Base-by-base conservation (phyloP, 441 rosid species). In the Pelargonium myrrhifolium region DNA sequence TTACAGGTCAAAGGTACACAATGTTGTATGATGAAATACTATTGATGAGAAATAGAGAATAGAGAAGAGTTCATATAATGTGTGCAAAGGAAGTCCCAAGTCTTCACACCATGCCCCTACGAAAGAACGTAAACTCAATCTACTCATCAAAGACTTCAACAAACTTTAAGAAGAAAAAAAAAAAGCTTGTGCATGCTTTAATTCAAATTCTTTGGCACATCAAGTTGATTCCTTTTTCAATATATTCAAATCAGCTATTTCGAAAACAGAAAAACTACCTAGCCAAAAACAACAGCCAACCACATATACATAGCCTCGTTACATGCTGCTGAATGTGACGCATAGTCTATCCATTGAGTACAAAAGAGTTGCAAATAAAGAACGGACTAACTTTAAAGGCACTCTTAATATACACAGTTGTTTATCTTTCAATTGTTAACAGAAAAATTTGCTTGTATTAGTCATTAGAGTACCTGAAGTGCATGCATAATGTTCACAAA, bases 401-500 rank as follows among this genome's bases (percentile, higher is more conserved):
- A 18, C 6, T 8, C 21, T 10, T 12, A 4, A 60, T 60, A 20
- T 4, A 9, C n/a, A 11, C 4, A 24, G 12, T 24, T 31, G 10
- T 9, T 26, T 14, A 4, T 14, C n/a, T 18, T 28, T 18, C 37
- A 2, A 26, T 9, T 18, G 49, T 17, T 7, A 11, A 45, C 31
- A 63, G 17, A 12, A 65, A 18, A 73, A 15, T 15, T 17, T 6
- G 43, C 12, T 37, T 43, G 3, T 20, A 11, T 28, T 28, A 63
- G 64, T 72, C 11, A 39, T 55, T 40, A 63, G 67, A 71, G 67
- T 79, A 91, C 94, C 95, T 93, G 99, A 76, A 91, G 88, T 4
- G 83, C 86, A 18, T 91, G 97, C 85, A 89, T 75, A 58, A 88
- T 71, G 74, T 89, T 93, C 66, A 45, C 64, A 60, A 91, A 91